These are phyloP conservation scores for Musa itinerans DNA, from an alignment of 176 grass and related monocot genomes.

Conservation along the genomic window DNA sequence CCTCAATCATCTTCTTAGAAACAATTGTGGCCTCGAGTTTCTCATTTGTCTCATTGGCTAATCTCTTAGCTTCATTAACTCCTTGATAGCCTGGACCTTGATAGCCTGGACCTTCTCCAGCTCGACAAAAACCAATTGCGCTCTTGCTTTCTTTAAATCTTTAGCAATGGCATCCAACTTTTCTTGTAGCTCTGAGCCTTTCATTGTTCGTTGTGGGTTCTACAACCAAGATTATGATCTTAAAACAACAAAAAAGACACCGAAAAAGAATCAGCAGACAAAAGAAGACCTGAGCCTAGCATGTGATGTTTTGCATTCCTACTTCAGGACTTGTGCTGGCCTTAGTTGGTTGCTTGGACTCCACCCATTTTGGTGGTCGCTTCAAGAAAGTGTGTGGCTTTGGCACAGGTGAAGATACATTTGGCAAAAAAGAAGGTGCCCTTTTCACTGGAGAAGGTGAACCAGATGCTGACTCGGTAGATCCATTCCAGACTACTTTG, in stretches of 20 bases:
- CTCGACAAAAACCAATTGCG: constrained; percentile 42
- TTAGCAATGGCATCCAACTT: constrained; percentile 48
- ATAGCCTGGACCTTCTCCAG: constrained; percentile 47
- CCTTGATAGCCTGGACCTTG: constrained; percentile 33
- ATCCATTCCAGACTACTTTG: not conserved
- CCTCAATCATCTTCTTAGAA: constrained; percentile 61
- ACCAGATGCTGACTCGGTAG: not conserved
- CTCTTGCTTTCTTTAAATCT: constrained; percentile 74
- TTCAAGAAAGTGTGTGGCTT: not conserved
- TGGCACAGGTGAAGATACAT: not conserved
- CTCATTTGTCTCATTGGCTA: constrained; percentile 49
- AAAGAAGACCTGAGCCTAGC: not conserved
- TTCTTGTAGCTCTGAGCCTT: constrained; percentile 41
- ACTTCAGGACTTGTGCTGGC: not conserved
- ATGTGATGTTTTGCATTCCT: not conserved
- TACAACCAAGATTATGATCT: not conserved
- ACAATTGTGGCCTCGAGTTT: constrained; percentile 75
- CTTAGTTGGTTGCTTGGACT: not conserved
- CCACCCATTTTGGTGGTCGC: not conserved
- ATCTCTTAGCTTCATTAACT: constrained; percentile 59
- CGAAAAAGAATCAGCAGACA: not conserved
- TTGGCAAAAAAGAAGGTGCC: not conserved
- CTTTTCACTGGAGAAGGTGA: constrained; percentile 4
- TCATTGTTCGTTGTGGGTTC: constrained; percentile 38
- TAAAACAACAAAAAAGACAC: not conserved